Evolutionary conservation across 148 eudicot species (phyloP).

Genomic region (Chenopodium album): DNA sequence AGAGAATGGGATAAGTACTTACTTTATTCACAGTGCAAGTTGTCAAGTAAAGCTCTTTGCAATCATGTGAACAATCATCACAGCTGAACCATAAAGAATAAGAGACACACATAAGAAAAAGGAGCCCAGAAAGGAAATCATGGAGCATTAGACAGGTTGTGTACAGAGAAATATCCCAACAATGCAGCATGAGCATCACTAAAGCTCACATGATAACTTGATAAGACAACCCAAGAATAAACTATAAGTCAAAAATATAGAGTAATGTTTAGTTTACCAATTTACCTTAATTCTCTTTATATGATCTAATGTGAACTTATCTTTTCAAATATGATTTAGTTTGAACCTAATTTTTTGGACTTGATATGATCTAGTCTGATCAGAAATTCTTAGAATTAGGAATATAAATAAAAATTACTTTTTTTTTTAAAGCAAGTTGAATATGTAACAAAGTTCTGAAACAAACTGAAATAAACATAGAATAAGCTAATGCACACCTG

Average conservation of each 20-base stretch:
- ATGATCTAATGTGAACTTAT: too few relatives aligned
- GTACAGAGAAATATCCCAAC: background rate
- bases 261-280: too few relatives aligned
- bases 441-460: too few relatives aligned
- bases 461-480: background rate
- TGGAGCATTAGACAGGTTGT: background rate
- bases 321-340: too few relatives aligned
- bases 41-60: slow-evolving; percentile 22
- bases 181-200: background rate
- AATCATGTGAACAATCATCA: slow-evolving; percentile 14
- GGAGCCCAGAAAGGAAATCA: background rate
- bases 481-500: slow-evolving; percentile 7
- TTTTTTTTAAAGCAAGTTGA: too few relatives aligned
- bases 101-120: background rate
- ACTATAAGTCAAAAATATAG: background rate
- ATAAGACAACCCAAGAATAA: background rate
- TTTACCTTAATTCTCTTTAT: too few relatives aligned
- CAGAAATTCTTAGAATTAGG: too few relatives aligned
- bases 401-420: too few relatives aligned
- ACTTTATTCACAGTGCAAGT: slow-evolving; percentile 17
- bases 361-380: too few relatives aligned
- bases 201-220: background rate
- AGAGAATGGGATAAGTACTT: background rate
- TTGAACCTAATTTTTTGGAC: too few relatives aligned
- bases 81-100: slow-evolving; percentile 3